Evolutionary conservation across 257 asterid genomes (phyloP).

Genomic region (Lithospermum erythrorhizon): DNA sequence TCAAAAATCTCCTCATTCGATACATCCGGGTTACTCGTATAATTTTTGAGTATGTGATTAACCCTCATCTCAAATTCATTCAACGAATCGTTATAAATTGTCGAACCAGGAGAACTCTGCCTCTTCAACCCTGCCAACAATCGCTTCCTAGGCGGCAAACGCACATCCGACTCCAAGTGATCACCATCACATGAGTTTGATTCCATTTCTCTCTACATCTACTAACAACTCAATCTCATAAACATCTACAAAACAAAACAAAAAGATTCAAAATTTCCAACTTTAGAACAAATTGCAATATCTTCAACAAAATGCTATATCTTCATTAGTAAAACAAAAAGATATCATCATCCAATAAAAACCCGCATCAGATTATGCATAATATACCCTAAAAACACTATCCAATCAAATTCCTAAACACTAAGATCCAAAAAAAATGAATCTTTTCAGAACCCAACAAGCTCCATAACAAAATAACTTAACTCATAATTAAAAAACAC

Average conservation of each 20-base stretch:
- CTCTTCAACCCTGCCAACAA: slow-evolving; percentile 86
- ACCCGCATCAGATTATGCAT: slow-evolving; percentile 18
- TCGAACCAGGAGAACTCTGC: slow-evolving; percentile 43
- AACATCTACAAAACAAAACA: slow-evolving; percentile 27
- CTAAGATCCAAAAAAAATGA: slow-evolving; percentile 15
- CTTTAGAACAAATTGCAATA: slow-evolving; percentile 20
- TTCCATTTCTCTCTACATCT: slow-evolving; percentile 55
- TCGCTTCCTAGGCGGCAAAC: slow-evolving; percentile 90
- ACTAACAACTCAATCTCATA: slow-evolving; percentile 22
- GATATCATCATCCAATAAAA: slow-evolving; percentile 11
- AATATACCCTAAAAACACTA: slow-evolving; percentile 19
- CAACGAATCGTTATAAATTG: slow-evolving; percentile 21
- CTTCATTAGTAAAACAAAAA: slow-evolving; percentile 8
- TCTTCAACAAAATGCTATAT: slow-evolving; percentile 13
- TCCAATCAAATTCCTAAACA: slow-evolving; percentile 8
- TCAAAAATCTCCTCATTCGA: slow-evolving; percentile 66
- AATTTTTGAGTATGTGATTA: slow-evolving; percentile 38
- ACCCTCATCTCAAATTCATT: slow-evolving; percentile 31
- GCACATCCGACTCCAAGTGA: slow-evolving; percentile 75
- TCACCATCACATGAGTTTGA: slow-evolving; percentile 44
- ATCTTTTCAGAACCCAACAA: slow-evolving; percentile 2
- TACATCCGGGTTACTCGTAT: slow-evolving; percentile 33
- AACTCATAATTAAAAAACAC: slow-evolving; percentile 10
- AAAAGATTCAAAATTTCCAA: slow-evolving; percentile 13
- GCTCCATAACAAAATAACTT: slow-evolving; percentile 9